Base-by-base conservation (phyloP, 148 eudicot genomes). In the Amaranthus hypochondriacus region DNA sequence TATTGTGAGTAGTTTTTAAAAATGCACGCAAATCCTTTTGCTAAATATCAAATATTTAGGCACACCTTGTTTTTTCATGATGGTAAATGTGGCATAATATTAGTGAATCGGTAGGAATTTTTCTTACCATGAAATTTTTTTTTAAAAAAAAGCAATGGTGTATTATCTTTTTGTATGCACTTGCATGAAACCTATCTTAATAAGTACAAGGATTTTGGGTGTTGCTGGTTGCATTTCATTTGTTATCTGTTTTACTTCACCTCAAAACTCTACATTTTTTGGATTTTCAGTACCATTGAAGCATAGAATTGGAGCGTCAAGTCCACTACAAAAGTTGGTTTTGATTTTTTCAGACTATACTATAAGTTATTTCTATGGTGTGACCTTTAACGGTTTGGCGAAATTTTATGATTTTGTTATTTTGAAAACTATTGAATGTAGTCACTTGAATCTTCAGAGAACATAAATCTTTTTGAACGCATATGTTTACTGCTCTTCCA, bases 231-330 rank as follows among this genome's bases (percentile, higher is more conserved):
- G 21, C 1, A 57, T 7, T 6, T 2, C 4, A 28, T 57, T 57
- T 57, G 8, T 18, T 8, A 14, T 6, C 18, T 28, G 6, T 18
- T 18, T 18, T 59, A 9, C 5, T 10, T 59, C 28, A 2, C 3
- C 2, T 18, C 28, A 3, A 48, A 14, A 6, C 13, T 48, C 7
- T 0, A 47, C 10, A 3, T 18, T 18, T 72, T 72, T 47, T 48
- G 44, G 10, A 6, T 39, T 50, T 72, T 63, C 75, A 72, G 75
- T 72, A 72, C 10, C 75, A 58, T 15, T 72, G 12, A 51, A 49
- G 48, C 18, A 43, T 66, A 49, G 69, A 48, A 15, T 51, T 5
- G 58, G 44, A 63, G 18, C 18, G 18, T 18, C 18, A 18, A 18
- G 3, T 61, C 65, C 9, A 7, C 43, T 5, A 14, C 75, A 72